Evolutionary conservation across 306 rosid species (phyloP), one percentile per base, ranked within the genome.

Genomic region (Dalbergia cultrata): DNA sequence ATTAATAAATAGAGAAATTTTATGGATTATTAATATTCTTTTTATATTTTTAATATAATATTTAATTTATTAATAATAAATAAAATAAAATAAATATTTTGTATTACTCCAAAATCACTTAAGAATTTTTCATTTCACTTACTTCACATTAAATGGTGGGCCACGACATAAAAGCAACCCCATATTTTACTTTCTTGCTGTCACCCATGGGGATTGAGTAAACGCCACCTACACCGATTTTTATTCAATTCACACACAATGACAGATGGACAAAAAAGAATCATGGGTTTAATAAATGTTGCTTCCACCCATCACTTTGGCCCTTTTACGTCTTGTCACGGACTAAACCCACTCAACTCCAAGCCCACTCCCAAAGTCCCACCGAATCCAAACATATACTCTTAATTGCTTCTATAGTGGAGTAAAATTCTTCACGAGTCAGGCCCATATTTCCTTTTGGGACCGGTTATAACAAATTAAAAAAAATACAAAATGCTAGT

Each of bases 241-340:
- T 17, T 64, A 73, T 75, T 84, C 67, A 80, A 66, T 79, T 67
- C 47, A 43, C 61, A 54, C 78, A 52, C 54, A 64, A 35, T 9
- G 54, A 37, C 66, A 13, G 5, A 54, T 2, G 4, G 13, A 75
- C 21, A 16, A 17, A 22, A 59, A 37, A 9, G 66, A 67, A 67
- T 33, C 73, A 82, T 66, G 82, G 49, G 31, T 65, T 68, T 63
- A 74, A 62, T 69, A 78, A 74, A 78, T 45, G 81, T 31, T 37
- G 10, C 52, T 9, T 21, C 54, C 71, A 53, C 69, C 70, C 21
- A 50, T 68, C 53, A 50, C 2, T 62, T 79, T 7, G 50, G 65
- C 75, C 81, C 78, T 56, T 80, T 26, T 5, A 65, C 47, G 21
- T 63, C 4, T 18, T 14, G 62, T 85, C 85, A 81, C 81, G 85